Percentiles rank a stretch among this genome's conserved stretches.
Conservation (phyloP, 179 eudicot species). For the Kewa caespitosa region DNA sequence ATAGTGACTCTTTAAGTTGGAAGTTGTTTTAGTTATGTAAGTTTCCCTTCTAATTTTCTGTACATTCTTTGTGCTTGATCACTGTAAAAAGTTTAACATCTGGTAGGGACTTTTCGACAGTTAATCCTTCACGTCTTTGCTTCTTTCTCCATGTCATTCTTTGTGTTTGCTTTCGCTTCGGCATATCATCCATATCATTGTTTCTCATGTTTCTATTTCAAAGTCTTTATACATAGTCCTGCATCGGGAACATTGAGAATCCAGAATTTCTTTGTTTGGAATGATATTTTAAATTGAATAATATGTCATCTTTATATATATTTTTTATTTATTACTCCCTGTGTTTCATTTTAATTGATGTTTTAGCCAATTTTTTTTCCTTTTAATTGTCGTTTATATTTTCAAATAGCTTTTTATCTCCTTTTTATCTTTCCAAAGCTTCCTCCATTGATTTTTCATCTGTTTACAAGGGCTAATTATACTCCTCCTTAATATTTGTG, state of each 20-base stretch:
- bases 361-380: too few species aligned
- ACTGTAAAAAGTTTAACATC: neutral
- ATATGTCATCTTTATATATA: too few species aligned
- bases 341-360: too few species aligned
- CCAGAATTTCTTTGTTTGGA: neutral
- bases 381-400: too few species aligned
- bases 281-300: neutral
- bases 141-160: too few species aligned
- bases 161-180: neutral
- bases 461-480: too few species aligned
- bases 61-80: constrained; percentile 18
- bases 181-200: neutral
- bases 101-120: neutral
- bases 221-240: neutral
- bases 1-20: constrained; percentile 24
- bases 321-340: too few species aligned
- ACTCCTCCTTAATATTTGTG: too few species aligned
- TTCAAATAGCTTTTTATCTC: too few species aligned
- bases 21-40: constrained; percentile 40
- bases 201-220: neutral
- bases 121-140: neutral
- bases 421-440: too few species aligned
- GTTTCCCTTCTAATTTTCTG: constrained; percentile 19
- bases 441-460: too few species aligned
- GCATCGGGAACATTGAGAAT: neutral